Percentiles rank a stretch among this genome's conserved stretches.
Conservation (phyloP, 192 early-diverging fungal genomes). For the Linnemannia zychae region DNA sequence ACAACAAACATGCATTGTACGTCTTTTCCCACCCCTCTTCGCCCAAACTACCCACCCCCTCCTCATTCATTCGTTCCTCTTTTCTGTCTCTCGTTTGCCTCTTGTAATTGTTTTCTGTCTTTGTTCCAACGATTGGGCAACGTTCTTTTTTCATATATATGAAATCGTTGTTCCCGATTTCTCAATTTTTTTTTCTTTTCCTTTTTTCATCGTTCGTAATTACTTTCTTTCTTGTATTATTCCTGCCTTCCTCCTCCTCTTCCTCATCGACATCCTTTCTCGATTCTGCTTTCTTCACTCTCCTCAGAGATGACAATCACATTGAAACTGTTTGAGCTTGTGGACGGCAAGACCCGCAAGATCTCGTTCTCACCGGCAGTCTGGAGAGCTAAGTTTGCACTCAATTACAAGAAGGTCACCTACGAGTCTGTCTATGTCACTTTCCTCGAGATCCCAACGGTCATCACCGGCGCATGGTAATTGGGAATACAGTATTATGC, state of each 20-base stretch:
- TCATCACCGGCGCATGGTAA: conserved; percentile 40
- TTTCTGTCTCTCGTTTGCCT: neutral
- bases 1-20: neutral
- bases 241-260: neutral
- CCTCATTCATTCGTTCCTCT: neutral
- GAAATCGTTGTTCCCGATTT: neutral
- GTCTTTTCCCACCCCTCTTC: conserved; percentile 8
- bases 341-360: conserved; percentile 46
- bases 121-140: neutral
- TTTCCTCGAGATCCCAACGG: conserved; percentile 34
- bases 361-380: conserved; percentile 48
- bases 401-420: conserved; percentile 34
- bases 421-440: conserved; percentile 40
- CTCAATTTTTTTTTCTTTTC: neutral
- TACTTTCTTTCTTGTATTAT: neutral
- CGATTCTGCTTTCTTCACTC: neutral
- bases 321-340: conserved; percentile 48
- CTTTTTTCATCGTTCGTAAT: neutral
- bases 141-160: neutral
- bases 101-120: neutral
- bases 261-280: neutral
- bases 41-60: neutral
- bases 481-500: neutral
- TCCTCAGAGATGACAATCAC: conserved; percentile 18
- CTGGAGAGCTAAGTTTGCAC: conserved; percentile 48